Percentiles rank a stretch among this genome's conserved stretches.
Conservation (phyloP, 2,329 filamentous ascomycete species). For the Ophiostoma montium region DNA sequence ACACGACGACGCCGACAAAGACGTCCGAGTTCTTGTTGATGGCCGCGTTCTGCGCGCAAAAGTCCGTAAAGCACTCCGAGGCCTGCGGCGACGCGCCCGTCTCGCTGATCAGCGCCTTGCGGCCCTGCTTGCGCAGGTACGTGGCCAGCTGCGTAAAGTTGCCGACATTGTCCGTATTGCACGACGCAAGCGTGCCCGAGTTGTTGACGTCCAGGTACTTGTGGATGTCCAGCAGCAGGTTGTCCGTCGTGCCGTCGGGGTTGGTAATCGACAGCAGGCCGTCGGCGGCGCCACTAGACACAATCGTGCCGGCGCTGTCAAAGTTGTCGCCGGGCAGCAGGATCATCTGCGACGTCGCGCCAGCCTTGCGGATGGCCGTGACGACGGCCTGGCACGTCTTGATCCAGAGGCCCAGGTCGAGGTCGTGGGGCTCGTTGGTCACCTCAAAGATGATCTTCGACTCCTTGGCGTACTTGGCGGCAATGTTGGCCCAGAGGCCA, state of each 20-base stretch:
- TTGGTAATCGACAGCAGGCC: constrained; percentile 41
- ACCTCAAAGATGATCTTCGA: constrained; percentile 46
- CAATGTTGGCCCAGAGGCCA: constrained; percentile 42
- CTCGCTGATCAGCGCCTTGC: constrained; percentile 23
- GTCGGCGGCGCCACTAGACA: constrained; percentile 34
- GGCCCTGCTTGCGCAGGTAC: constrained; percentile 21
- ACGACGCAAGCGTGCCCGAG: constrained; percentile 36
- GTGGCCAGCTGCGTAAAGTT: constrained; percentile 21
- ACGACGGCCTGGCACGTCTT: constrained; percentile 47
- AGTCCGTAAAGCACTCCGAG: constrained; percentile 19
- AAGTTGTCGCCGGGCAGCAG: constrained; percentile 43
- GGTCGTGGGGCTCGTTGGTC: constrained; percentile 57
- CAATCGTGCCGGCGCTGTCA: constrained; percentile 20
- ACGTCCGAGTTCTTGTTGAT: constrained; percentile 21
- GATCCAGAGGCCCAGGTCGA: constrained; percentile 43
- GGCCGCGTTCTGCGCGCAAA: constrained; percentile 20
- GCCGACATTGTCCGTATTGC: constrained; percentile 32
- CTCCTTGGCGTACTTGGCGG: constrained; percentile 40
- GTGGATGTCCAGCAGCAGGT: constrained; percentile 45
- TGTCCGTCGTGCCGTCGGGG: constrained; percentile 40
- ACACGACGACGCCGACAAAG: constrained; percentile 18
- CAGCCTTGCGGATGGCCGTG: constrained; percentile 50
- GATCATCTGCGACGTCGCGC: constrained; percentile 45
- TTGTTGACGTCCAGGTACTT: constrained; percentile 46
- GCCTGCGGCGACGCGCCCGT: constrained; percentile 23